Conservation (phyloP, 1,284 basidiomycete genomes). For the Melampsora abietis-canadensis region DNA sequence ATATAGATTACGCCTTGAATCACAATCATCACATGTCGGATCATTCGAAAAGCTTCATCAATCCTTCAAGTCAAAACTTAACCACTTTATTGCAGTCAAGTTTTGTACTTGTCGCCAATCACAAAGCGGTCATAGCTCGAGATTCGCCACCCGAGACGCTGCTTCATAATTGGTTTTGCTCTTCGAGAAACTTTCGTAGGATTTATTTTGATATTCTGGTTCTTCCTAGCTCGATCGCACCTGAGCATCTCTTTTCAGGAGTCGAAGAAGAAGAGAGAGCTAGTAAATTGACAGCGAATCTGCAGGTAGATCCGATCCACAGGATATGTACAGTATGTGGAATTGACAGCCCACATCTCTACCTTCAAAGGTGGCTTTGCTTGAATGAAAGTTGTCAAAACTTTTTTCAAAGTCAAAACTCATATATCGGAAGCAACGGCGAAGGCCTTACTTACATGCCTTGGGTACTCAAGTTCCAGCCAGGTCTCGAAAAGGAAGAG, state of each 20-base stretch:
- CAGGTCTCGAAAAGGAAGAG: constrained; percentile 6
- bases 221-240: too few relatives aligned
- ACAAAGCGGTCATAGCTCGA: too few relatives aligned
- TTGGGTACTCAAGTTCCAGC: constrained; percentile 22
- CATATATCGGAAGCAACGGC: neutral
- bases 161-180: too few relatives aligned
- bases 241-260: neutral
- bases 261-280: neutral
- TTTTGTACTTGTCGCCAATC: too few relatives aligned
- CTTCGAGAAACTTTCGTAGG: too few relatives aligned
- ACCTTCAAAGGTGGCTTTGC: constrained; percentile 22
- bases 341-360: neutral
- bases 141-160: too few relatives aligned
- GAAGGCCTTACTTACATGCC: constrained; percentile 18
- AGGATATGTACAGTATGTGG: constrained; percentile 10
- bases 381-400: constrained; percentile 20
- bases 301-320: neutral
- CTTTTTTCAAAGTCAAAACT: constrained; percentile 9
- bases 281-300: neutral
- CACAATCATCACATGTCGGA: neutral
- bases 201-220: too few relatives aligned
- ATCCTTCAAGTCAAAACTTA: neutral
- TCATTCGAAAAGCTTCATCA: neutral
- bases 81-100: too few relatives aligned
- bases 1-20: neutral